Evolutionary conservation across 345 rosid species (phyloP).

Genomic region (Jatropha curcas): DNA sequence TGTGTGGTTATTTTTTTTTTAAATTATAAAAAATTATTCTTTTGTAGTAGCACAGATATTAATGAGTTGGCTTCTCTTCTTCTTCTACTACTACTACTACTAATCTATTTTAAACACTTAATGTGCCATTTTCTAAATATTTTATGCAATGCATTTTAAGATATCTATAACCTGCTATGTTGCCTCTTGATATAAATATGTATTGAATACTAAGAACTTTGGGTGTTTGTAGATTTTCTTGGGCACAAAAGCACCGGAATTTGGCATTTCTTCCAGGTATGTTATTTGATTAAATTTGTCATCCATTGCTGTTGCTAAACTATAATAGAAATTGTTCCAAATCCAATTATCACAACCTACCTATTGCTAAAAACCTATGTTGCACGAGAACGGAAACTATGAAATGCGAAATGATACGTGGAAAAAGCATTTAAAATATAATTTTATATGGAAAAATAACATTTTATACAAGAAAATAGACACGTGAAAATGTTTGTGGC

Average conservation of each 20-base stretch:
- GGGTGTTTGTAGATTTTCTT: slow-evolving; percentile 45
- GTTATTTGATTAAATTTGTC: background rate
- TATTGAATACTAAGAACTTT: background rate
- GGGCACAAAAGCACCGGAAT: slow-evolving; percentile 49
- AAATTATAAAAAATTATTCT: too few species aligned
- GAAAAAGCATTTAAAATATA: too few species aligned
- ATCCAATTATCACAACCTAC: too few species aligned
- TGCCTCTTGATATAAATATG: background rate
- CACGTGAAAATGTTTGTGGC: too few species aligned
- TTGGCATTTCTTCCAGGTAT: slow-evolving; percentile 50
- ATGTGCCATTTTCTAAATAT: background rate
- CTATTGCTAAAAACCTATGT: too few species aligned
- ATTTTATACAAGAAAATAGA: too few species aligned
- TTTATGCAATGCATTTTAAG: background rate
- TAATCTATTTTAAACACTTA: too few species aligned
- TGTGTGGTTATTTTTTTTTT: background rate
- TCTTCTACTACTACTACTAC: too few species aligned
- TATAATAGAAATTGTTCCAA: background rate
- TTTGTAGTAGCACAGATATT: background rate
- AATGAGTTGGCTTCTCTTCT: background rate
- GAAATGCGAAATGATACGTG: too few species aligned
- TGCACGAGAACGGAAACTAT: too few species aligned
- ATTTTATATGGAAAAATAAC: too few species aligned
- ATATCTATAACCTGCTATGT: background rate
- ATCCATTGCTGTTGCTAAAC: background rate